These are phyloP conservation scores for Penicillium paradoxum DNA, from an alignment of 495 filamentous ascomycete genomes.

Conservation along the genomic window DNA sequence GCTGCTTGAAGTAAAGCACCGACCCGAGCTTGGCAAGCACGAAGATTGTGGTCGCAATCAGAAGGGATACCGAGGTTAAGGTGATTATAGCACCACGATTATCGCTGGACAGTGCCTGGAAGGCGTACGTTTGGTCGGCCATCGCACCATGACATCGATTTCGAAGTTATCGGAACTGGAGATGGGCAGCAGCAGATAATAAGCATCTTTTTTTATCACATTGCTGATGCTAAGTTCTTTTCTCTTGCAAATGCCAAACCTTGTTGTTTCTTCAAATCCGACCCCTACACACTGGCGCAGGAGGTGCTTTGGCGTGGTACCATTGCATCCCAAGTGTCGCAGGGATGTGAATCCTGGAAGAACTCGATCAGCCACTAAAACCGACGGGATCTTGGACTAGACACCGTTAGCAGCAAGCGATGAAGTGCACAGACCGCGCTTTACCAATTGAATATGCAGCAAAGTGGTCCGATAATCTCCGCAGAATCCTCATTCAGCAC, in stretches of 20 bases:
- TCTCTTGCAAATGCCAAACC: background rate
- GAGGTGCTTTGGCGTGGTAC: conserved; percentile 1
- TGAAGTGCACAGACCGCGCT: too few relatives aligned
- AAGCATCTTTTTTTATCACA: background rate
- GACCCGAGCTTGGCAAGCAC: conserved; percentile 21
- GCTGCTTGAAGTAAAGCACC: conserved; percentile 27
- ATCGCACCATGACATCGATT: conserved; percentile 7
- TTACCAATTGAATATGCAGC: too few relatives aligned
- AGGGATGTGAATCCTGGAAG: conserved; percentile 6
- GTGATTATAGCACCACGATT: conserved; percentile 23
- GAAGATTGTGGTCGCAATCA: conserved; percentile 24
- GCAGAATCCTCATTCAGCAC: background rate
- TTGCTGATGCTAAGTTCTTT: background rate
- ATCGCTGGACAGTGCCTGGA: conserved; percentile 15
- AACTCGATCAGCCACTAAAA: too few relatives aligned
- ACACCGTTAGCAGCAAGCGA: too few relatives aligned
- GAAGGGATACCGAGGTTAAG: conserved; percentile 19
- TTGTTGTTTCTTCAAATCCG: conserved; percentile 1
- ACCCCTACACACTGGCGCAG: background rate
- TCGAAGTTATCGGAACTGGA: background rate
- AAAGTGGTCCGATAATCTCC: background rate
- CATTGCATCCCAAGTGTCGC: background rate
- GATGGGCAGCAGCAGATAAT: conserved; percentile 1
- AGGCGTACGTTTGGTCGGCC: conserved; percentile 14
- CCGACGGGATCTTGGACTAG: too few relatives aligned